These are phyloP conservation scores for Sphagnum contortum DNA, from an alignment of 225 moss, liverwort and hornwort species.

Conservation along the genomic window DNA sequence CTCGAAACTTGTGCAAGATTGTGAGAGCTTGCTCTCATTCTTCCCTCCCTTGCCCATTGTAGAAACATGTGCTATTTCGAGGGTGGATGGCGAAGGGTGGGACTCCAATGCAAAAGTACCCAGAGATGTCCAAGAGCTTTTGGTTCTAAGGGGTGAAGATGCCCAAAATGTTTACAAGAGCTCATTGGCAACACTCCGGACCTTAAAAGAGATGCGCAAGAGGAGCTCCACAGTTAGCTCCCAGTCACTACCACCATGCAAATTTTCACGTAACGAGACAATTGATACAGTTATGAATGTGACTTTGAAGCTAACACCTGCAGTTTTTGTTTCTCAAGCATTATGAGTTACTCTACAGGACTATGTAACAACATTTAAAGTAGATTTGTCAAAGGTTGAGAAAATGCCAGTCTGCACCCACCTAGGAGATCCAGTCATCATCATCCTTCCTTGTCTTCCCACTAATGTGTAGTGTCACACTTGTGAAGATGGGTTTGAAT, in stretches of 20 bases:
- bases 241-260: slow-evolving; percentile 45
- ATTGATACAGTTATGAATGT: slow-evolving; percentile 18
- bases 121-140: slow-evolving; percentile 8
- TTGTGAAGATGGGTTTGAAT: too few species aligned
- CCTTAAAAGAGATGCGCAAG: slow-evolving; percentile 49
- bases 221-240: slow-evolving; percentile 48
- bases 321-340: too few species aligned
- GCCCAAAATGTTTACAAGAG: slow-evolving; percentile 37
- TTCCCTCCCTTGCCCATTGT: slow-evolving; percentile 33
- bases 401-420: slow-evolving; percentile 13
- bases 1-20: slow-evolving; percentile 57
- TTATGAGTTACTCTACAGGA: too few species aligned
- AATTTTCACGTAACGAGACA: slow-evolving; percentile 28
- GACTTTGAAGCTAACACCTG: neutral
- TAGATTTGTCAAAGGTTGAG: too few species aligned
- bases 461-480: slow-evolving; percentile 24
- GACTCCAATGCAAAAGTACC: slow-evolving; percentile 6
- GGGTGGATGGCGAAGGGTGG: slow-evolving; percentile 6
- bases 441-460: slow-evolving; percentile 17
- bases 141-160: slow-evolving; percentile 19
- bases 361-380: too few species aligned
- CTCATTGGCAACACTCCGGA: slow-evolving; percentile 33
- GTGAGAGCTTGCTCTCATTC: slow-evolving; percentile 29
- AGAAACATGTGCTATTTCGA: slow-evolving; percentile 3
- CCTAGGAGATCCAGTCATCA: slow-evolving; percentile 25